Evolutionary conservation across 441 rosid genomes (phyloP).

Genomic region (Caryocar brasiliense): DNA sequence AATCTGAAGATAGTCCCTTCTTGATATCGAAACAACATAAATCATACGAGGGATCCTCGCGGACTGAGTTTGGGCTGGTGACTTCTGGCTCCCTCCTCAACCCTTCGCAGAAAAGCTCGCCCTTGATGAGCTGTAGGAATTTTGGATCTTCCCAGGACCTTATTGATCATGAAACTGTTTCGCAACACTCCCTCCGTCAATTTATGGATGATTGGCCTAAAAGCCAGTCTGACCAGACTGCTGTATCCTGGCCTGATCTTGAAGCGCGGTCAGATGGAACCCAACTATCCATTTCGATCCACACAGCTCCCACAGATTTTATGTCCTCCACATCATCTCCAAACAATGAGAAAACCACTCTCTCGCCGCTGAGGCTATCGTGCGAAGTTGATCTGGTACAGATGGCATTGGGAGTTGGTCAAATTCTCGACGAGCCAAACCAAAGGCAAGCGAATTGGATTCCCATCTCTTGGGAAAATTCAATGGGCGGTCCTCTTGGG

Average conservation of each 20-base stretch:
- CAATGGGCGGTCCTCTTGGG: slow-evolving; percentile 77
- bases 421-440: slow-evolving; percentile 19
- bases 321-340: slow-evolving; percentile 47
- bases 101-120: slow-evolving; percentile 25
- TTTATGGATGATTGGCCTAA: slow-evolving; percentile 56
- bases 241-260: slow-evolving; percentile 34
- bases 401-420: slow-evolving; percentile 40
- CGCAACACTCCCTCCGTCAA: slow-evolving; percentile 36
- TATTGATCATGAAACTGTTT: slow-evolving; percentile 21
- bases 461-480: slow-evolving; percentile 61
- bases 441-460: slow-evolving; percentile 54
- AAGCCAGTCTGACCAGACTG: slow-evolving; percentile 24
- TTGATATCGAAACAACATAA: slow-evolving; percentile 22
- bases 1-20: slow-evolving; percentile 24
- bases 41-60: slow-evolving; percentile 13
- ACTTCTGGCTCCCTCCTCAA: slow-evolving; percentile 30
- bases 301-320: slow-evolving; percentile 30
- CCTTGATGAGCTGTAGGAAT: slow-evolving; percentile 17
- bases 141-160: slow-evolving; percentile 25
- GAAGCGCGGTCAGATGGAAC: slow-evolving; percentile 41
- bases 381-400: slow-evolving; percentile 39
- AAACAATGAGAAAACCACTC: slow-evolving; percentile 26
- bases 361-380: slow-evolving; percentile 42
- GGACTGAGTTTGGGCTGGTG: slow-evolving; percentile 27
- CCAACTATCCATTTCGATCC: slow-evolving; percentile 46